Conservation (phyloP, 1,284 basidiomycete species). For the Mycena citricolor region DNA sequence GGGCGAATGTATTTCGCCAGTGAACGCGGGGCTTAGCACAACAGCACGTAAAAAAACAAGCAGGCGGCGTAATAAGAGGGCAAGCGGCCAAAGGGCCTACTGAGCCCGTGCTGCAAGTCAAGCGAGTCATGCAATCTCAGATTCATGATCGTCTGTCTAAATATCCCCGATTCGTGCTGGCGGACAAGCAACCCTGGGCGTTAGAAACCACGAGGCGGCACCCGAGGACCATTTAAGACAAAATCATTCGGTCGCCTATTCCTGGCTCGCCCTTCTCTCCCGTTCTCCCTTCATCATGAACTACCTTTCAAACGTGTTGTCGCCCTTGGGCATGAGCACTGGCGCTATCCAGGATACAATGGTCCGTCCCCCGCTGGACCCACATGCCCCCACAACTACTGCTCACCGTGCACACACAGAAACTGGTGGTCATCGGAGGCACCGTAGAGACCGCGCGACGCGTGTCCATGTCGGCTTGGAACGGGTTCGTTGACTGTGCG, state of each 20-base stretch:
- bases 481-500: conserved; percentile 79
- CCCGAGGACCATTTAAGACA: conserved; percentile 17
- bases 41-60: no score
- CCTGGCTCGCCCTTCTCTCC: conserved; percentile 30
- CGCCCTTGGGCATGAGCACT: conserved; percentile 58
- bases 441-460: conserved; percentile 75
- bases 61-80: no score
- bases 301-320: conserved; percentile 56
- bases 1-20: no score
- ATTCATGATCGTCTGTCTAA: no score
- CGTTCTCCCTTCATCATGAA: conserved; percentile 53
- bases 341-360: conserved; percentile 63
- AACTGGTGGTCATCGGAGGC: conserved; percentile 77
- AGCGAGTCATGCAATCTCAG: no score
- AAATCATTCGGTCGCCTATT: conserved; percentile 29
- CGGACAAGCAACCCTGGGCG: no score
- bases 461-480: conserved; percentile 79
- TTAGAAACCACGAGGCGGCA: conserved; percentile 20
- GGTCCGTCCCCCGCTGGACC: conserved; percentile 33
- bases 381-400: conserved; percentile 1
- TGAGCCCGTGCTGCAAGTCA: no score
- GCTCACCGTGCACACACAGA: conserved; percentile 48
- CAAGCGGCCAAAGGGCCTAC: no score
- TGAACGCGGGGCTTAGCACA: no score
- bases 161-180: no score